A percentile compares a stretch with the other conserved stretches of the same genome.
phyloP scores from a whole-genome alignment of 768 basidiomycete species.

The Mycena pura region DNA sequence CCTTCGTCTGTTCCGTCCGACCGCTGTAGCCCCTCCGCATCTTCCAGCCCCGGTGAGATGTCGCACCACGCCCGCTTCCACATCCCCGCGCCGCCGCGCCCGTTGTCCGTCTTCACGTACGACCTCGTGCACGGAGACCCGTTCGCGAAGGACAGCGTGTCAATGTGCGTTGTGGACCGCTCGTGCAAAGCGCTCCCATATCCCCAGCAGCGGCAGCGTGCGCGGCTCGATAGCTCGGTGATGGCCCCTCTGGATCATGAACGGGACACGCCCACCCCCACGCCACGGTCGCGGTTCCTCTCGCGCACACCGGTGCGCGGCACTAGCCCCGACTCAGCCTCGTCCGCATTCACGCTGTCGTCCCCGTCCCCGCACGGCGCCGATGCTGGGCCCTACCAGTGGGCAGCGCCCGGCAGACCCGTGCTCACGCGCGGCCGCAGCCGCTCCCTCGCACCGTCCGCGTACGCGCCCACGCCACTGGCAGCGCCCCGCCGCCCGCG shows the following conservation, averaged over 20 bases:
- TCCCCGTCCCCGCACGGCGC: too few relatives aligned
- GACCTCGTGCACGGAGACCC: slow-evolving; percentile 32
- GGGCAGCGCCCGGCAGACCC: too few relatives aligned
- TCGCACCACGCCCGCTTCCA: too few relatives aligned
- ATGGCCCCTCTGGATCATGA: too few relatives aligned
- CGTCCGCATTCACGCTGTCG: not conserved
- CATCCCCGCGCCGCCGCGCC: too few relatives aligned
- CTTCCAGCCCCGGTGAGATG: too few relatives aligned
- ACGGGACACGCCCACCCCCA: not conserved
- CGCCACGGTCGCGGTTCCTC: not conserved
- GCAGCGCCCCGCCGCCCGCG: slow-evolving; percentile 7
- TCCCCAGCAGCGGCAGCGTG: not conserved
- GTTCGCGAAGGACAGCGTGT: slow-evolving; percentile 34
- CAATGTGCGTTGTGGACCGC: slow-evolving; percentile 30
- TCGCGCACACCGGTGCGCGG: not conserved
- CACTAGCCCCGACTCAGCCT: not conserved
- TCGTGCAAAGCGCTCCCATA: slow-evolving; percentile 20
- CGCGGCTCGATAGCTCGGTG: too few relatives aligned
- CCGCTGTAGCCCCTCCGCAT: too few relatives aligned
- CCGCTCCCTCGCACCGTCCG: not conserved
- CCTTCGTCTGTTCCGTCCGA: too few relatives aligned
- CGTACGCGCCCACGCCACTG: too few relatives aligned
- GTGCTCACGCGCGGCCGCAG: not conserved
- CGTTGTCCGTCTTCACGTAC: too few relatives aligned
- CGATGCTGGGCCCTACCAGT: too few relatives aligned